These are phyloP conservation scores for grape (Vitis vinifera) DNA, from an alignment of 164 flowering plant genomes.

Conservation along the genomic window ASM3070453v1 NC_081816.1:1734501-1735000, in stretches of 20 bases:
- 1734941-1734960: slow-evolving; percentile 83
- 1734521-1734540: neutral
- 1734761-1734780: slow-evolving; percentile 38
- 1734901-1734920: neutral
- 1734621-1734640: slow-evolving; percentile 43
- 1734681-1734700: slow-evolving; percentile 64
- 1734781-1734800: slow-evolving; percentile 75
- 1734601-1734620: neutral
- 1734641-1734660: slow-evolving; percentile 68
- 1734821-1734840: slow-evolving; percentile 73
- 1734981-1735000: slow-evolving; percentile 75
- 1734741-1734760: too few relatives aligned
- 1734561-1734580: neutral
- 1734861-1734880: slow-evolving; percentile 46
- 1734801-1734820: slow-evolving; percentile 59
- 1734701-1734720: neutral
- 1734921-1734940: slow-evolving; percentile 1
- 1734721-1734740: neutral
- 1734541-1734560: neutral
- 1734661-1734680: slow-evolving; percentile 70
- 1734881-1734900: neutral
- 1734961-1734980: slow-evolving; percentile 67
- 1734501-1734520: slow-evolving; percentile 55
- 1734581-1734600: neutral
- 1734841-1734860: slow-evolving; percentile 82